Evolutionary conservation across 345 rosid species (phyloP), one percentile per base, ranked within the genome.

Genomic region (Capsella bursapastoris): DNA sequence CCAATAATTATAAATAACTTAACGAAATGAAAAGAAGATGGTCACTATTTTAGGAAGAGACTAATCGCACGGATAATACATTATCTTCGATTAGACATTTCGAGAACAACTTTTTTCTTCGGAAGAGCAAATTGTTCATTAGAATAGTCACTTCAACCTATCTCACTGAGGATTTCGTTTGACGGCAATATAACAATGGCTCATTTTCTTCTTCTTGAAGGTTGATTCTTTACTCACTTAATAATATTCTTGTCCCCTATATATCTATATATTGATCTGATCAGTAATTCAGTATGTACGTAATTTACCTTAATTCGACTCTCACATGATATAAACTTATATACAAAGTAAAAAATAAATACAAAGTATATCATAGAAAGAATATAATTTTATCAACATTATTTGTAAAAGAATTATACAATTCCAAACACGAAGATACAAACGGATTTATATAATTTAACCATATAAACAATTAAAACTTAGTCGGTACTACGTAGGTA

Each of bases 11-110:
- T 66, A 51, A n/a, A 13, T 64, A 22, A 74, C 78, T 64, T 66
- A 29, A 66, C 61, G 28, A 74, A 74, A 29, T 47, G 34, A 57
- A 65, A 65, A 57, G 43, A 47, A 27, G 44, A 66, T 31, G 8
- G 31, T 75, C 68, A 68, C 47, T 75, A 12, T 44, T 60, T 32
- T 68, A 51, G 38, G 79, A 75, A 61, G 64, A 68, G 70, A 25
- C 51, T 68, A 68, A 68, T 75, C 74, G 68, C 68, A 60, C 56
- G 79, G 69, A 60, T 52, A 56, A 60, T 60, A 41, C 40, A 52
- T 68, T 76, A 53, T 61, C 63, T 68, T 13, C 61, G 57, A 62
- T 68, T 52, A 62, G 64, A 62, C 79, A 69, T 61, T 52, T 61
- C 32, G 57, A 25, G 64, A 43, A 53, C 57, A 32, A 10, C 0